Evolutionary conservation across 1,284 basidiomycete species (phyloP), one percentile per base, ranked within the genome.

Genomic region (Rhodotorula sp.): DNA sequence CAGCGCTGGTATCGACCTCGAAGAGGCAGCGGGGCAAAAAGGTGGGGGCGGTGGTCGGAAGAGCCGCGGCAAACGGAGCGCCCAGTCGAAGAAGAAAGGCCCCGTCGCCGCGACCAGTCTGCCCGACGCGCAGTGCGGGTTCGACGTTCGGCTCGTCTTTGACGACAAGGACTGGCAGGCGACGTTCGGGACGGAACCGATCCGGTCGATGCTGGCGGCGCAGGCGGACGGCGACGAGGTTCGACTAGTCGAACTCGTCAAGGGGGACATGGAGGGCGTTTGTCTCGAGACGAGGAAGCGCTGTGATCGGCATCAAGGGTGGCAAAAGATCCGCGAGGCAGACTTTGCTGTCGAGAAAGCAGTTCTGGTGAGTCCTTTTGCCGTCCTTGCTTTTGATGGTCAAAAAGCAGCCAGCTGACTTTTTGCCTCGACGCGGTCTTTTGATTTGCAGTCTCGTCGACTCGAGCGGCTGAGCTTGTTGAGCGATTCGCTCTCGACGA

Each of bases 121-220:
- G 1, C 67, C 71, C 18, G 76, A 75, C n/a, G 78, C 77, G 34
- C 76, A 76, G 49, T 93, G 91, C 81, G 91, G 91, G 2, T 92
- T 91, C 87, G 91, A 93, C 79, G 87, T 88, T 76, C 84, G 91
- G 43, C 82, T 93, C n/a, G 89, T 89, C 71, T 88, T 89, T 79
- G 88, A 88, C 38, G 89, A 91, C 66, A 87, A 87, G 65, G 79
- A 89, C 19, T 71, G 70, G 69, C 47, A 38, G 43, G 64, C 60
- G 57, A 66, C 60, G 66, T 64, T 73, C 49, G 62, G 54, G 3
- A 43, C 48, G 26, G 52, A 47, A 21, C 64, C 61, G 16, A 58
- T 65, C 16, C 60, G 31, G 23, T 28, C 43, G 19, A 60, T 67
- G 34, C 55, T 65, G 19, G 66, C 55, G 28, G 67, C 68, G 19